Conservation (phyloP, 2,329 filamentous ascomycete genomes). For the Pezicula rhizophila region DNA sequence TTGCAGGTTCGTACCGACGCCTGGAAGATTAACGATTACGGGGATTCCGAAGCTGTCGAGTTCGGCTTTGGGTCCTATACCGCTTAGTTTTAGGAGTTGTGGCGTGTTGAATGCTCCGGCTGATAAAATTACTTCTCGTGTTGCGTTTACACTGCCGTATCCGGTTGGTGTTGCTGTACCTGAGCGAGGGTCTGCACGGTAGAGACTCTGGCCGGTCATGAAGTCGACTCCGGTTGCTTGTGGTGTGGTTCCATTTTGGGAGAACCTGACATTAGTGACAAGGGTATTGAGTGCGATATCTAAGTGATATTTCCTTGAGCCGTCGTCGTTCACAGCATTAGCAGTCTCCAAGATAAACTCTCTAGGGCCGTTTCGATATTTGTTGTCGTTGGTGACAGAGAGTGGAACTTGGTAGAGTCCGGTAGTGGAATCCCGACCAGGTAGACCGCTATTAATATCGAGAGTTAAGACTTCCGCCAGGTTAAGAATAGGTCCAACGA, state of each 20-base stretch:
- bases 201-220: slow-evolving; percentile 34
- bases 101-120: slow-evolving; percentile 41
- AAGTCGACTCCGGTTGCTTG: slow-evolving; percentile 36
- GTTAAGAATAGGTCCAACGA: slow-evolving; percentile 2
- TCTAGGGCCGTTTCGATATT: slow-evolving; percentile 10
- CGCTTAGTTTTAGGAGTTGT: slow-evolving; percentile 40
- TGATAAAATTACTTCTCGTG: slow-evolving; percentile 40
- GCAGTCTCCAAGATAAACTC: slow-evolving; percentile 16
- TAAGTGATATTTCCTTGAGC: slow-evolving; percentile 16
- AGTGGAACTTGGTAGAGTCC: slow-evolving; percentile 14
- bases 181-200: slow-evolving; percentile 36
- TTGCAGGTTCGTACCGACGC: slow-evolving; percentile 57
- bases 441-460: slow-evolving; percentile 11
- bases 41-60: slow-evolving; percentile 38
- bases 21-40: slow-evolving; percentile 49
- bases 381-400: slow-evolving; percentile 5
- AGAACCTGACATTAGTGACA: slow-evolving; percentile 35
- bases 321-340: slow-evolving; percentile 12
- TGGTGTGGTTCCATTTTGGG: slow-evolving; percentile 13
- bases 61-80: slow-evolving; percentile 35
- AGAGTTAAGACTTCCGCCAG: slow-evolving; percentile 7
- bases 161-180: slow-evolving; percentile 19
- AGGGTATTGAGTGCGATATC: slow-evolving; percentile 18
- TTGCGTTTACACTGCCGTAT: slow-evolving; percentile 24
- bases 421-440: slow-evolving; percentile 8